phyloP scores from a whole-genome alignment of 2,329 filamentous ascomycete species.

The Aspergillus chevalieri region DNA sequence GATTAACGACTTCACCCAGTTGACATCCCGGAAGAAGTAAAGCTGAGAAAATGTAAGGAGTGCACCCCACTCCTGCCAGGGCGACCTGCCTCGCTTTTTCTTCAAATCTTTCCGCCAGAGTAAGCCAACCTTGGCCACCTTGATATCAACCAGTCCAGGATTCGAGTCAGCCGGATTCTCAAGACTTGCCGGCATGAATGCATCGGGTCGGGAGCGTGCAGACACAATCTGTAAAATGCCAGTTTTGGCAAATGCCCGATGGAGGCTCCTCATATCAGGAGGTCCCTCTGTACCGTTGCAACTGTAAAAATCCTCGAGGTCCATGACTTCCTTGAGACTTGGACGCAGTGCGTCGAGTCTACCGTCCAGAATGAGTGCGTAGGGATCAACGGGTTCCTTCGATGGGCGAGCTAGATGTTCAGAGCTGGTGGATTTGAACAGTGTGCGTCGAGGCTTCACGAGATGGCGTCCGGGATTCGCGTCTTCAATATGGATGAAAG shows the following conservation, averaged over 20 bases:
- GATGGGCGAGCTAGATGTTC: slow-evolving; percentile 60
- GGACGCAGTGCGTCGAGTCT: slow-evolving; percentile 78
- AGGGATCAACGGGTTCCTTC: slow-evolving; percentile 89
- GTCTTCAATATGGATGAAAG: slow-evolving; percentile 96
- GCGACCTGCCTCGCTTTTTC: slow-evolving; percentile 88
- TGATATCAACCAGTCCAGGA: slow-evolving; percentile 92
- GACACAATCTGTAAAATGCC: slow-evolving; percentile 93
- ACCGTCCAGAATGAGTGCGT: slow-evolving; percentile 85
- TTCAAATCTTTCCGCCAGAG: slow-evolving; percentile 92
- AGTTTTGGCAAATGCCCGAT: slow-evolving; percentile 84
- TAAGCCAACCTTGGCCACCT: slow-evolving; percentile 90
- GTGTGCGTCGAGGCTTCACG: slow-evolving; percentile 64
- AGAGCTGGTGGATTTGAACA: slow-evolving; percentile 60
- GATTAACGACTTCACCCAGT: slow-evolving; percentile 88
- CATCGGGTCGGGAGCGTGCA: slow-evolving; percentile 83
- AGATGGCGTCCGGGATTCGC: slow-evolving; percentile 66
- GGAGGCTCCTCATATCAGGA: slow-evolving; percentile 73
- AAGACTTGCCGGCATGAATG: slow-evolving; percentile 85
- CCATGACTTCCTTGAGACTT: slow-evolving; percentile 84
- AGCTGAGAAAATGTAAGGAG: slow-evolving; percentile 94
- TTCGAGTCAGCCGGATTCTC: slow-evolving; percentile 81
- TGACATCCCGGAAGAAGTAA: slow-evolving; percentile 90
- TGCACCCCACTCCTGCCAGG: slow-evolving; percentile 98
- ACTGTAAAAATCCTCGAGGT: slow-evolving; percentile 83
- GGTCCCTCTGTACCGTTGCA: slow-evolving; percentile 72